Evolutionary conservation across 371 early-diverging fungal species (phyloP), one percentile per base, ranked within the genome.

Genomic region (Chytridium lagenaria): DNA sequence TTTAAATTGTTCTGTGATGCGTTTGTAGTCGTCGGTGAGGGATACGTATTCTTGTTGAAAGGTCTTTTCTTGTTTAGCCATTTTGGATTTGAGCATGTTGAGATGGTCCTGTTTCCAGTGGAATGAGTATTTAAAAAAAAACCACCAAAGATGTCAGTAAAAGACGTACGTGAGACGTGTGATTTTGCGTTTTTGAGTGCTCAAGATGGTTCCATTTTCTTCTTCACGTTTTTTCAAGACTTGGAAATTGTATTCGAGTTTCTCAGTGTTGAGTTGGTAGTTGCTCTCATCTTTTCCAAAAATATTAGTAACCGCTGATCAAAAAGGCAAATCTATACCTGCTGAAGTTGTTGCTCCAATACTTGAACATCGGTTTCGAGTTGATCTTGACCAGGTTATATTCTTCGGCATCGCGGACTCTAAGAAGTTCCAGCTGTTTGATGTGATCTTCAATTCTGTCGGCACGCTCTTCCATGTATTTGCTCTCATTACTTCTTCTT

Each of bases 191-290:
- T 87, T 87, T 67, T 87, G 86, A 16, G 84, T 78, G 23, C 78
- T 78, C 2, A 87, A 66, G 36, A 86, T 86, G 28, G 80, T 80
- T 0, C 81, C 82, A 68, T 87, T 87, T 64, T 87, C 88, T 70
- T 87, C 88, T 44, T 87, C 88, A 31, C 88, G 74, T 73, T 87
- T 87, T 70, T 86, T 87, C 37, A 87, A 71, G 1, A 87, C 86
- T 70, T 86, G 86, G 51, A 78, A 85, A 76, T 87, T 87, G 77
- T 86, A 87, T 72, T 87, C 88, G 23, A 87, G 80, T 75, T 87
- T 87, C 68, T 87, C 88, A 2, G 83, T 84, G 72, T 87, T 87
- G n/a, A 87, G 77, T 70, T 86, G 87, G 59, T 87, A 86, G 85
- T 87, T 22, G 85, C 87, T 10, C 84, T 74, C 87, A 86, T 87